Evolutionary conservation across 257 asterid genomes (phyloP).

Genomic region (Nicotiana paniculata): DNA sequence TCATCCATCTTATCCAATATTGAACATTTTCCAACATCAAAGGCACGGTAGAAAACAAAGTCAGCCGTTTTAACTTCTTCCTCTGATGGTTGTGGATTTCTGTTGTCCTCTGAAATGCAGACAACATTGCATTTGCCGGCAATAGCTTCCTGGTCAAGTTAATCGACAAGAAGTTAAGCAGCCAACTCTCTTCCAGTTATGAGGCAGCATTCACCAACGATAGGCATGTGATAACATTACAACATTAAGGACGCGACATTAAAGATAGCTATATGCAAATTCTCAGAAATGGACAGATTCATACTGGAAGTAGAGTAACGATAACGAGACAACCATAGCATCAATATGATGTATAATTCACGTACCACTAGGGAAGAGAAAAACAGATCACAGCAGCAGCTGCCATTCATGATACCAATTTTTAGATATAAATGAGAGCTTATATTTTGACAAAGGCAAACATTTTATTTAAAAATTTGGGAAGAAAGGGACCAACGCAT

Average conservation of each 20-base stretch:
- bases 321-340: background rate
- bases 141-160: slow-evolving; percentile 62
- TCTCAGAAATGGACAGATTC: background rate
- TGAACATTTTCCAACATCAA: slow-evolving; percentile 56
- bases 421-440: background rate
- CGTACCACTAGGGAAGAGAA: background rate
- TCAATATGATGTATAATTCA: background rate
- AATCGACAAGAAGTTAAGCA: slow-evolving; percentile 3
- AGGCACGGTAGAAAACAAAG: slow-evolving; percentile 61
- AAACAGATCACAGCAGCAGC: background rate
- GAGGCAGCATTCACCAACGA: background rate
- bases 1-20: slow-evolving; percentile 51
- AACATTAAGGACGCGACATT: background rate
- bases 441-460: background rate
- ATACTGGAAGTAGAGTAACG: background rate
- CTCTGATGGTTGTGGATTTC: slow-evolving; percentile 75
- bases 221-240: background rate
- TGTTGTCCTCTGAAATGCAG: slow-evolving; percentile 61
- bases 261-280: background rate
- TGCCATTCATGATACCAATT: background rate
- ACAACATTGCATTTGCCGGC: slow-evolving; percentile 85
- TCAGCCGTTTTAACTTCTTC: slow-evolving; percentile 63
- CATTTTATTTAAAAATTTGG: background rate
- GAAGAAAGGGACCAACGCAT: background rate
- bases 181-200: slow-evolving; percentile 5